Percentiles rank a stretch among this genome's conserved stretches.
phyloP scores from a whole-genome alignment of 441 rosid genomes.

The Gossypium schwendimanii region DNA sequence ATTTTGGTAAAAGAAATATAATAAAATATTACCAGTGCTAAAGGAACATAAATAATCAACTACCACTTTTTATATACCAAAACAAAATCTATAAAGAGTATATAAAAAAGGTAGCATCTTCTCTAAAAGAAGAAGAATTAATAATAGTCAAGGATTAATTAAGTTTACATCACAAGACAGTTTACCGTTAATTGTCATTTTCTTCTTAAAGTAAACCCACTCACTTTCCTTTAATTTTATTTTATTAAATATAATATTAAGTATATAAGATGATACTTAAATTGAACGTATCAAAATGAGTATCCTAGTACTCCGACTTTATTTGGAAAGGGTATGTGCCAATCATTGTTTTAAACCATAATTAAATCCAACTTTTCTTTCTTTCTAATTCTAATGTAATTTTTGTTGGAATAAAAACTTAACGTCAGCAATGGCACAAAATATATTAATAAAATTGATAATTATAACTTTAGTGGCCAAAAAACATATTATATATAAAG shows the following conservation, averaged over 20 bases:
- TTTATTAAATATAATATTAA: background rate
- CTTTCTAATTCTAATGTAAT: background rate
- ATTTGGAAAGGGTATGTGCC: background rate
- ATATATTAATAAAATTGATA: background rate
- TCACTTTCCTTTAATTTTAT: background rate
- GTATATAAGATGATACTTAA: background rate
- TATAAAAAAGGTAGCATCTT: background rate
- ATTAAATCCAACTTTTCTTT: background rate
- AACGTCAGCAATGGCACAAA: background rate
- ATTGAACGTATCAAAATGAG: background rate
- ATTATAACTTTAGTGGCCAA: background rate
- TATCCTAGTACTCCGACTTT: background rate
- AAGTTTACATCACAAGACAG: constrained; percentile 17
- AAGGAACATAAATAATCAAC: background rate
- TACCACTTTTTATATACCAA: background rate
- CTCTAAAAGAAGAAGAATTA: background rate
- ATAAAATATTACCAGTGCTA: no score
- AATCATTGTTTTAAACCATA: constrained; percentile 19
- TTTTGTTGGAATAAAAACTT: no score
- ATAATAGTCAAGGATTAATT: background rate
- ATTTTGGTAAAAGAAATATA: no score
- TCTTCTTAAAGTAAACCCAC: constrained; percentile 12
- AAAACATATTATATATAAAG: background rate
- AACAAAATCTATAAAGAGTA: background rate
- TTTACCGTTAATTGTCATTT: constrained; percentile 45